These are phyloP conservation scores for Alternaria arbusti DNA, from an alignment of 2,329 filamentous ascomycete genomes.

Conservation along the genomic window DNA sequence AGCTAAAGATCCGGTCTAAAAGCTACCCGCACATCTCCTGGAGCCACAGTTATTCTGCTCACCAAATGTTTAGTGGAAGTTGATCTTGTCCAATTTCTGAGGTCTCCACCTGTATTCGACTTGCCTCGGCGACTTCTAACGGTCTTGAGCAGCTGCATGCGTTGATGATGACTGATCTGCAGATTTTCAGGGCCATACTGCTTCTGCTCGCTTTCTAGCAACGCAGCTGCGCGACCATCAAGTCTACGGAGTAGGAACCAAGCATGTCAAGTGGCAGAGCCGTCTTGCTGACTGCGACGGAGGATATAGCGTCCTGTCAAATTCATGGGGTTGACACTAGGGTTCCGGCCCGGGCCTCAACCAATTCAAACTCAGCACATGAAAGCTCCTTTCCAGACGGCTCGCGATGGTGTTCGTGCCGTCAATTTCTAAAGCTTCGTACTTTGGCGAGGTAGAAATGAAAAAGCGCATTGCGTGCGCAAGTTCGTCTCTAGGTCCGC, in stretches of 20 bases:
- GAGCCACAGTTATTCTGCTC: background rate
- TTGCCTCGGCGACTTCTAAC: background rate
- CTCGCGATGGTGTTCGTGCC: background rate
- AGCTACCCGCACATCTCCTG: background rate
- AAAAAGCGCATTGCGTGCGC: background rate
- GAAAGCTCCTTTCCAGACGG: background rate
- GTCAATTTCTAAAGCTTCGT: background rate
- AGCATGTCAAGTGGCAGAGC: background rate
- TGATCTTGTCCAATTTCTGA: background rate
- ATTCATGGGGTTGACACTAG: background rate
- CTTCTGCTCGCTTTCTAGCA: background rate
- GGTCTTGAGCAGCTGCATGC: background rate
- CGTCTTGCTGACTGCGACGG: background rate
- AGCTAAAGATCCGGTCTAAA: background rate
- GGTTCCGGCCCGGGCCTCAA: conserved; percentile 1
- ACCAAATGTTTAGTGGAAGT: background rate
- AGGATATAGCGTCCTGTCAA: background rate
- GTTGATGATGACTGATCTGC: background rate
- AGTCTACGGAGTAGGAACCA: background rate
- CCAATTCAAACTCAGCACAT: background rate
- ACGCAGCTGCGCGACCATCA: background rate
- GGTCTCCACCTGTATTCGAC: background rate
- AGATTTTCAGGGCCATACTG: background rate
- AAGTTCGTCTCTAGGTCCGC: background rate
- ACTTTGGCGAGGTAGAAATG: background rate